Evolutionary conservation across 306 rosid species (phyloP).

Genomic region (Rosa multiflora): DNA sequence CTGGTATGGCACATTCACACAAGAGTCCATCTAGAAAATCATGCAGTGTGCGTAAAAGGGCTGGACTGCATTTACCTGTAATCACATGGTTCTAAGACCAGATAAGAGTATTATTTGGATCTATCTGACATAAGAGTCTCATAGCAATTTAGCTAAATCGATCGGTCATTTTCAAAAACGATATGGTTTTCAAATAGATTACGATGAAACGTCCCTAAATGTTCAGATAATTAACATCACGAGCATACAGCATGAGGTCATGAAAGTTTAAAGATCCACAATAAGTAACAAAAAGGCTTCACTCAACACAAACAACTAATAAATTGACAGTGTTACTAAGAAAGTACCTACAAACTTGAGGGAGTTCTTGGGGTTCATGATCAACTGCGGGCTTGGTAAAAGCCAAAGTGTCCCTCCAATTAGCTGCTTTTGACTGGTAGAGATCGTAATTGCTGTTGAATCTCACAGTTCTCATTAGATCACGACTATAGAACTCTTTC

Average conservation of each 20-base stretch:
- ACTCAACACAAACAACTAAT: background rate
- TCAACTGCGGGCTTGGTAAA: constrained; percentile 35
- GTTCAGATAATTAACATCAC: no score
- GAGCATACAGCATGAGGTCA: background rate
- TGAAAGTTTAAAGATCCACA: background rate
- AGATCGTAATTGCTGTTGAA: constrained; percentile 44
- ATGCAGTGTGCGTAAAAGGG: no score
- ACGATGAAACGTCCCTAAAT: no score
- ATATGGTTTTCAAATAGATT: no score
- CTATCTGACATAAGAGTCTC: background rate
- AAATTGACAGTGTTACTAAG: background rate
- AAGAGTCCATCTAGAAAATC: background rate
- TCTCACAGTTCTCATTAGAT: constrained; percentile 3
- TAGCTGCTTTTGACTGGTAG: constrained; percentile 32
- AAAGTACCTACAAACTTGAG: constrained; percentile 39
- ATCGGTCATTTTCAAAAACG: no score
- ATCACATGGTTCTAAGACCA: no score
- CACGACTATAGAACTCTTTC: constrained; percentile 43
- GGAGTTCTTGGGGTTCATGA: constrained; percentile 28
- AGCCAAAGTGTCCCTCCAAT: constrained; percentile 60
- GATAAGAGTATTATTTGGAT: no score
- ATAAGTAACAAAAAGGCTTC: background rate
- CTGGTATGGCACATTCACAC: no score
- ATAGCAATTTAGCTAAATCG: background rate
- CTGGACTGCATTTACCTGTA: no score